A percentile compares a stretch with the other conserved stretches of the same genome.
These are phyloP conservation scores for Coemansia sp. DNA, from an alignment of 371 early-diverging fungal species.

Conservation along the genomic window DNA sequence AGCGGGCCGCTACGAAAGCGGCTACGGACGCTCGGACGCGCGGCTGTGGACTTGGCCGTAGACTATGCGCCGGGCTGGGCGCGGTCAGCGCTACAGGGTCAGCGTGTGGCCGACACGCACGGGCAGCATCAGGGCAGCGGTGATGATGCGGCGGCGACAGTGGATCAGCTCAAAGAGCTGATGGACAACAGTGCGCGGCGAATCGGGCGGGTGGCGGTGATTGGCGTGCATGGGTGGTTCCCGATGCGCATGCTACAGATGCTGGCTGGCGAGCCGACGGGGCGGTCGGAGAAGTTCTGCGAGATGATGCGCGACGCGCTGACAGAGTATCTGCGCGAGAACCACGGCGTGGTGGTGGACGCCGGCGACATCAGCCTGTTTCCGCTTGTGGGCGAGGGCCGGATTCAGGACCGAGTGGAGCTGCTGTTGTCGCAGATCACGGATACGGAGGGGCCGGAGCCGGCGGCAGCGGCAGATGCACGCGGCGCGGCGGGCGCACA, in stretches of 20 bases:
- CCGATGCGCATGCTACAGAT: slow-evolving; percentile 66
- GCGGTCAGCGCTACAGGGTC: slow-evolving; percentile 21
- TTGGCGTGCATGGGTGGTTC: slow-evolving; percentile 92
- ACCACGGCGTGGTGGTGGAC: slow-evolving; percentile 56
- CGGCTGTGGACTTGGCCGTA: slow-evolving; percentile 15
- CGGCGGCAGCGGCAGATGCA: not conserved
- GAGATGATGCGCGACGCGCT: slow-evolving; percentile 75
- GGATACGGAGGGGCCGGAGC: slow-evolving; percentile 14
- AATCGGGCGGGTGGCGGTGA: slow-evolving; percentile 56
- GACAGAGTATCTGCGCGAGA: slow-evolving; percentile 55
- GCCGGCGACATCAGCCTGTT: slow-evolving; percentile 60
- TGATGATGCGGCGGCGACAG: not conserved
- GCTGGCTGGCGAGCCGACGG: slow-evolving; percentile 89
- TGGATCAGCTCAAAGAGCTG: slow-evolving; percentile 13
- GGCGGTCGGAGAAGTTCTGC: slow-evolving; percentile 85
- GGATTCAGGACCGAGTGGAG: slow-evolving; percentile 78
- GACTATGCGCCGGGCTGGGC: slow-evolving; percentile 45
- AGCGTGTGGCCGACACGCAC: slow-evolving; percentile 17
- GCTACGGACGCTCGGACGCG: slow-evolving; percentile 20
- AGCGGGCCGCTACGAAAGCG: slow-evolving; percentile 19
- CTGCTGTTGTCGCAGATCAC: slow-evolving; percentile 65
- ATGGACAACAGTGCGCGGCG: slow-evolving; percentile 26
- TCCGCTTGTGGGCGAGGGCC: slow-evolving; percentile 89
- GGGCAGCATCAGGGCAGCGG: slow-evolving; percentile 16
- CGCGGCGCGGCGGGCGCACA: slow-evolving; percentile 8